phyloP scores from a whole-genome alignment of 345 rosid species.

The Boechera divaricarpa region DNA sequence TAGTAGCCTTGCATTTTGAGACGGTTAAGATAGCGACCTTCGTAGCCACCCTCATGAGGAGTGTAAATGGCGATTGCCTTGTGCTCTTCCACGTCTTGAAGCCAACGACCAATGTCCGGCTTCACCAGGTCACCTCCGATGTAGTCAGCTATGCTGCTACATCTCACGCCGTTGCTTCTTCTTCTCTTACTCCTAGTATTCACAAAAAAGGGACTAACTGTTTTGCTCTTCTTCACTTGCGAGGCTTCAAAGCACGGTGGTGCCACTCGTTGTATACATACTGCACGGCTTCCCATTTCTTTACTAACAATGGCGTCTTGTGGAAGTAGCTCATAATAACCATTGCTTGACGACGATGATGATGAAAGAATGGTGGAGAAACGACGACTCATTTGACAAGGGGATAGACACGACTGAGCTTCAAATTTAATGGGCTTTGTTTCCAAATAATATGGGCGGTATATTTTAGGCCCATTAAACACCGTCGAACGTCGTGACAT shows the following conservation, averaged over 20 bases:
- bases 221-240: slow-evolving; percentile 27
- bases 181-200: slow-evolving; percentile 30
- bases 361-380: slow-evolving; percentile 48
- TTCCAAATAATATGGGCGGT: not conserved
- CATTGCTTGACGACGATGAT: slow-evolving; percentile 43
- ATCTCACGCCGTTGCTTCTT: slow-evolving; percentile 45
- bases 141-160: slow-evolving; percentile 61
- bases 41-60: slow-evolving; percentile 95
- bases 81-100: slow-evolving; percentile 85
- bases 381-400: slow-evolving; percentile 7
- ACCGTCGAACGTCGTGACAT: not conserved
- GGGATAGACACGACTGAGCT: slow-evolving; percentile 33
- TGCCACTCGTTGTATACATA: slow-evolving; percentile 48
- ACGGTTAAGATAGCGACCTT: slow-evolving; percentile 83
- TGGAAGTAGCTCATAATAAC: slow-evolving; percentile 25
- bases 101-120: slow-evolving; percentile 76
- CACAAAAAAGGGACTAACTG: slow-evolving; percentile 14
- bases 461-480: slow-evolving; percentile 11
- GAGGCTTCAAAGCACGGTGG: slow-evolving; percentile 37
- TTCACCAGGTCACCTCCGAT: slow-evolving; percentile 83
- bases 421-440: not conserved
- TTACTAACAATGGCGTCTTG: slow-evolving; percentile 6
- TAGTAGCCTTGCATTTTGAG: slow-evolving; percentile 79
- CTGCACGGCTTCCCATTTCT: slow-evolving; percentile 49
- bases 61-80: slow-evolving; percentile 84